A percentile compares a stretch with the other conserved stretches of the same genome.
Evolutionary conservation across 805 yeast genomes (phyloP).

Genomic region (Kluyveromyces lactis): DNA sequence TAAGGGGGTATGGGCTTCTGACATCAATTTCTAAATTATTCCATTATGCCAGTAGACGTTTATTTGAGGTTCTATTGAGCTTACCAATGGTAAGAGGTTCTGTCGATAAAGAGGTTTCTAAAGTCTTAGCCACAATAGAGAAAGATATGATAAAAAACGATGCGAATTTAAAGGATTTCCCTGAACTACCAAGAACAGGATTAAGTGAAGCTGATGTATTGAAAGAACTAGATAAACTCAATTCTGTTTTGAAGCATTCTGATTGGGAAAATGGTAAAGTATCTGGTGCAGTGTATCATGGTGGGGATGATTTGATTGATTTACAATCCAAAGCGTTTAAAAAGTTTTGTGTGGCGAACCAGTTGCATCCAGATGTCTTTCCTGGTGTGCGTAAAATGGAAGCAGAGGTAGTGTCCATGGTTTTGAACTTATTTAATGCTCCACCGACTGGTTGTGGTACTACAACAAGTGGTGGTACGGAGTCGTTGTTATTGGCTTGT

Average conservation of each 20-base stretch:
- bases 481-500: conserved; percentile 78
- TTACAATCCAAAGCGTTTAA: conserved; percentile 74
- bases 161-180: conserved; percentile 36
- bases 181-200: conserved; percentile 52
- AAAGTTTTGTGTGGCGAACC: conserved; percentile 80
- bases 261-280: conserved; percentile 82
- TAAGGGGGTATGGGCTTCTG: conserved; percentile 35
- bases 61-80: conserved; percentile 29
- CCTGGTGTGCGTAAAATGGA: conserved; percentile 97
- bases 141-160: conserved; percentile 49
- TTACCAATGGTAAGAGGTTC: conserved; percentile 48
- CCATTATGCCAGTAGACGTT: conserved; percentile 13
- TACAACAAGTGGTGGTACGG: conserved; percentile 91
- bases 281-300: conserved; percentile 95
- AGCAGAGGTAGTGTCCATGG: conserved; percentile 90
- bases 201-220: conserved; percentile 39
- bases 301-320: conserved; percentile 68
- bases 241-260: conserved; percentile 45
- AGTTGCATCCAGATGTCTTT: conserved; percentile 92
- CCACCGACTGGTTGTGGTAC: conserved; percentile 65
- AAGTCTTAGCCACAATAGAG: conserved; percentile 44
- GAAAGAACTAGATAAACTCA: conserved; percentile 42
- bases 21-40: conserved; percentile 21
- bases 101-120: conserved; percentile 53
- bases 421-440: conserved; percentile 68